Conservation (phyloP, 2,329 filamentous ascomycete genomes). For the Apiospora phragmitis region DNA sequence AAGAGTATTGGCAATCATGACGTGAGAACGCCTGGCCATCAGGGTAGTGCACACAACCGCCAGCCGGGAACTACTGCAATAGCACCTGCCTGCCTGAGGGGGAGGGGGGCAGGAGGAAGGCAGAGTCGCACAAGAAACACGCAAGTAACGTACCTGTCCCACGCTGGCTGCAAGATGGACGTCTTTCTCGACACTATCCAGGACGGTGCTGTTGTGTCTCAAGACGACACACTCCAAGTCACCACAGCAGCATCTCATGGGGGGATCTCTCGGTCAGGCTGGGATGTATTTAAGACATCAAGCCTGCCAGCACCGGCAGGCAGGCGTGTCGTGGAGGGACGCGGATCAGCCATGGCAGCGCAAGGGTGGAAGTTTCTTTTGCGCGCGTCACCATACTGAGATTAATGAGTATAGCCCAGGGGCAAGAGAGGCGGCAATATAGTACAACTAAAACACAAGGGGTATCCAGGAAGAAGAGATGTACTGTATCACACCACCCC, state of each 20-base stretch:
- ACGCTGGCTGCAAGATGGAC: slow-evolving; percentile 83
- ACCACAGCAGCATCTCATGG: slow-evolving; percentile 80
- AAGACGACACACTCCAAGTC: slow-evolving; percentile 76
- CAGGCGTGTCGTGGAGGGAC: background rate
- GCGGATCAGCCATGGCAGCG: slow-evolving; percentile 7
- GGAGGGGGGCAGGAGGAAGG: background rate
- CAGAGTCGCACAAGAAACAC: background rate
- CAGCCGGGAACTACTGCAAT: slow-evolving; percentile 1
- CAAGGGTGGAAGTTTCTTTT: slow-evolving; percentile 1
- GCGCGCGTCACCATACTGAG: slow-evolving; percentile 6
- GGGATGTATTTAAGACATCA: slow-evolving; percentile 6
- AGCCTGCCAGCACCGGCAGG: background rate
- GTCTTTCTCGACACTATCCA: slow-evolving; percentile 84
- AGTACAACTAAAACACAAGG: background rate
- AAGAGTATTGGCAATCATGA: background rate
- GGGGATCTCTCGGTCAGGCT: slow-evolving; percentile 26
- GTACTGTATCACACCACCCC: background rate
- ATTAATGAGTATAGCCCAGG: background rate
- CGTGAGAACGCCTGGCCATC: background rate
- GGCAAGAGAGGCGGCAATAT: background rate
- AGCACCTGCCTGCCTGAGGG: background rate
- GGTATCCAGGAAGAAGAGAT: background rate
- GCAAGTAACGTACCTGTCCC: slow-evolving; percentile 75
- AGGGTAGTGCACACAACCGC: background rate
- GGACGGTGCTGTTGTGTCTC: slow-evolving; percentile 73